Evolutionary conservation across 306 rosid genomes (phyloP).

Genomic region (Citrullus colocynthis): DNA sequence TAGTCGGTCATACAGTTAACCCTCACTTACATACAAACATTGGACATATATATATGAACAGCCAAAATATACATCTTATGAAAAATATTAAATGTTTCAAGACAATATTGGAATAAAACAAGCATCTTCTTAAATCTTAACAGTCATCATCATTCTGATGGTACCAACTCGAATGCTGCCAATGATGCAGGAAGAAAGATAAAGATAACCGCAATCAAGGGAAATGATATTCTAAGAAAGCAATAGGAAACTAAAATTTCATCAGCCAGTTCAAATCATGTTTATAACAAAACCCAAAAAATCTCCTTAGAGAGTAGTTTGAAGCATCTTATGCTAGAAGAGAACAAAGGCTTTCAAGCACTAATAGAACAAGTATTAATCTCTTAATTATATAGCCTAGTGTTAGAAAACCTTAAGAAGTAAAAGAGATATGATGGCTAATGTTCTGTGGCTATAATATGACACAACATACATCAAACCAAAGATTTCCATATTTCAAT

Average conservation of each 20-base stretch:
- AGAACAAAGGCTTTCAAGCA: neutral
- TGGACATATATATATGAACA: neutral
- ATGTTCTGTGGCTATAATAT: neutral
- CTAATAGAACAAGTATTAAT: neutral
- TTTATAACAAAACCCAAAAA: neutral
- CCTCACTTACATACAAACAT: neutral
- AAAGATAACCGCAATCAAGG: neutral
- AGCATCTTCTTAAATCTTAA: neutral
- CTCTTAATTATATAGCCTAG: neutral
- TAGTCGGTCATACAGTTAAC: conserved; percentile 1
- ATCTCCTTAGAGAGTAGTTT: neutral
- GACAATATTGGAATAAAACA: neutral
- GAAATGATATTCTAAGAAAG: neutral
- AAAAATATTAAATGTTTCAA: neutral
- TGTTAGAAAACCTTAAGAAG: neutral
- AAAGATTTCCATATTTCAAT: neutral
- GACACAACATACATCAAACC: neutral
- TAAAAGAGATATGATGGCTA: neutral
- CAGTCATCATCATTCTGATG: neutral
- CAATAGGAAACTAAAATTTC: neutral
- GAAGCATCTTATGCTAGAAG: neutral
- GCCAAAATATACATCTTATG: neutral
- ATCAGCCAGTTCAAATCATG: neutral
- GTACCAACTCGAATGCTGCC: neutral
- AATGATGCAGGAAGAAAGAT: neutral